Evolutionary conservation across 768 basidiomycete species (phyloP), one percentile per base, ranked within the genome.

Genomic region (Heimioporus sp.): DNA sequence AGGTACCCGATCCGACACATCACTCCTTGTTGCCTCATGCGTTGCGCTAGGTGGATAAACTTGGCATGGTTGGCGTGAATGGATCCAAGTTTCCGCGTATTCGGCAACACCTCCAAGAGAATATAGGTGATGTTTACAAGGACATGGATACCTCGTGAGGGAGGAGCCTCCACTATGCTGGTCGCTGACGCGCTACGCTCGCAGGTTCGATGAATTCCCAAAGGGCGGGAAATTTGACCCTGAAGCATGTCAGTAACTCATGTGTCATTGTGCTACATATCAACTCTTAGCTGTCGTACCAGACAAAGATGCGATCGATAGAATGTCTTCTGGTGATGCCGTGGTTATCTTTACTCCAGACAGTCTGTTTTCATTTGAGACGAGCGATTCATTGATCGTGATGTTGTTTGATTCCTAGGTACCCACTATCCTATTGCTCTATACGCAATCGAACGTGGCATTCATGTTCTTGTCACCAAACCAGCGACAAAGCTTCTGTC

Each of bases 281-380:
- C 37, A 35, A 17, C 10, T 10, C 48, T 53, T 16, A 56, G 28
- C 12, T 48, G 13, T 21, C 19, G 11, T 48, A n/a, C n/a, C 61
- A 92, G 91, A 92, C 73, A 92, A 89, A 67, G 69, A 67, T 15
- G 91, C 92, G 36, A 92, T 96, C 48, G 82, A 90, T 68, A 76
- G 79, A 48, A 73, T 94, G 62, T 78, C 80, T 11, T 79, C 88
- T 10, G 92, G 93, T 20, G 87, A 92, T 57, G 92, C 92, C n/a
- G 85, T 91, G 44, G 87, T 94, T 61, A 85, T 96, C 56, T 96
- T 96, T 69, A 96, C 93, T 4, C 94, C 93, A 4, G 93, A 95
- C 65, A 86, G 90, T 86, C 56, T 64, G 85, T 71, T 32, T 52
- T 46, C 45, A 38, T 43, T 34, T 21, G 8, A 44, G 11, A 5